Conservation (phyloP, 495 filamentous ascomycete genomes). For the Neurospora sp. region DNA sequence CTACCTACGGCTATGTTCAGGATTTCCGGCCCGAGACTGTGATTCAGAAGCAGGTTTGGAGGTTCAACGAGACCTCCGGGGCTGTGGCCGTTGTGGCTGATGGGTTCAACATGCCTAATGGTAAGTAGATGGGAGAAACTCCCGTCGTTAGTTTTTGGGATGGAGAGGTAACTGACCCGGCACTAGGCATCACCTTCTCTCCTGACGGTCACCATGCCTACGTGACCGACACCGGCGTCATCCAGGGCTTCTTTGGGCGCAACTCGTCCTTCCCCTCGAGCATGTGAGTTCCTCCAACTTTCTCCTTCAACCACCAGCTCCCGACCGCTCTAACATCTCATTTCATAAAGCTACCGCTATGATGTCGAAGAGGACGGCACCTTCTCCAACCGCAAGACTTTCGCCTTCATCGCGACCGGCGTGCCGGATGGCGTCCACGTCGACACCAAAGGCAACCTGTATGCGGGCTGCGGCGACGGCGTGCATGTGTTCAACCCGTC, state of each 20-base stretch:
- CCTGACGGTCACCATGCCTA: slow-evolving; percentile 43
- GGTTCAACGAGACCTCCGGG: slow-evolving; percentile 36
- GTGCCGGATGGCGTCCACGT: slow-evolving; percentile 51
- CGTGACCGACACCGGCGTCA: slow-evolving; percentile 44
- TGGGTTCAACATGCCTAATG: slow-evolving; percentile 46
- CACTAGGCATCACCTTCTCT: slow-evolving; percentile 41
- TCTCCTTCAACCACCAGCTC: not conserved
- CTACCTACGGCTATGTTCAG: slow-evolving; percentile 49
- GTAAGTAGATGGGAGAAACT: slow-evolving; percentile 9
- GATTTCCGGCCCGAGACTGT: slow-evolving; percentile 43
- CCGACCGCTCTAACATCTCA: not conserved
- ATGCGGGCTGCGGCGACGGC: slow-evolving; percentile 49
- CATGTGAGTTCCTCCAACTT: slow-evolving; percentile 21
- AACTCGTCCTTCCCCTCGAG: slow-evolving; percentile 24
- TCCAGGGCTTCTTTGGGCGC: slow-evolving; percentile 30
- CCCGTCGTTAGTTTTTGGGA: not conserved
- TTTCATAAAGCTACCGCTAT: slow-evolving; percentile 27
- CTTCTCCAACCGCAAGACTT: slow-evolving; percentile 37
- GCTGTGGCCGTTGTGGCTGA: slow-evolving; percentile 44
- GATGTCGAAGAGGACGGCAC: slow-evolving; percentile 31
- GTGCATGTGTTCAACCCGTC: slow-evolving; percentile 51
- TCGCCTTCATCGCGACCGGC: slow-evolving; percentile 45
- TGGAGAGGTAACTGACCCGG: not conserved
- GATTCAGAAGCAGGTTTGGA: slow-evolving; percentile 47
- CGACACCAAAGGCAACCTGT: slow-evolving; percentile 51